Evolutionary conservation across 306 rosid genomes (phyloP).

Genomic region (Prunus padus): DNA sequence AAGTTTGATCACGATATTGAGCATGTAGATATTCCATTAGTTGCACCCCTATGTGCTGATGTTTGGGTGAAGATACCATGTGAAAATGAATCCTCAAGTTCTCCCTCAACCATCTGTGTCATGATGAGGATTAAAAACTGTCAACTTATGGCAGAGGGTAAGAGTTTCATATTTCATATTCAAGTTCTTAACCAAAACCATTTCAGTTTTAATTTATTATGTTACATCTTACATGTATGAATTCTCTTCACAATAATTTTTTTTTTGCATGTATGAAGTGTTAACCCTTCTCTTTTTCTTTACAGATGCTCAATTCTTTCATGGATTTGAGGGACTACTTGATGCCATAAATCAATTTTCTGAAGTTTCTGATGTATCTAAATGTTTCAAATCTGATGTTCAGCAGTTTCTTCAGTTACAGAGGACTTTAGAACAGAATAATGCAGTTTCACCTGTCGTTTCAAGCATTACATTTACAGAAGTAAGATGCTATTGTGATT

Average conservation of each 20-base stretch:
- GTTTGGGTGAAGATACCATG: slow-evolving; percentile 82
- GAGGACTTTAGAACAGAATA: slow-evolving; percentile 38
- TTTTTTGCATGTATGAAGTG: slow-evolving; percentile 8
- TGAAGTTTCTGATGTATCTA: slow-evolving; percentile 50
- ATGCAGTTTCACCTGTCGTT: slow-evolving; percentile 30
- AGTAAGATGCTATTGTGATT: slow-evolving; percentile 49
- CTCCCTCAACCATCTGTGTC: slow-evolving; percentile 43
- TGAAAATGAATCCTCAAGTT: slow-evolving; percentile 36
- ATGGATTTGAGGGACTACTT: slow-evolving; percentile 63
- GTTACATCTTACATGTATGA: slow-evolving; percentile 21
- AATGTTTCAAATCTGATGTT: slow-evolving; percentile 77
- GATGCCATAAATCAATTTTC: slow-evolving; percentile 59
- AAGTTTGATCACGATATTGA: slow-evolving; percentile 19
- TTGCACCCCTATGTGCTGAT: slow-evolving; percentile 69
- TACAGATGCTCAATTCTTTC: slow-evolving; percentile 50
- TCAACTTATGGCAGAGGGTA: slow-evolving; percentile 72
- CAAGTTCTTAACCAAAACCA: slow-evolving; percentile 11
- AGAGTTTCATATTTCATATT: slow-evolving; percentile 25
- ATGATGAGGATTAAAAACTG: slow-evolving; percentile 59
- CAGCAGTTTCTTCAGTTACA: slow-evolving; percentile 60
- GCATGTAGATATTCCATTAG: slow-evolving; percentile 36
- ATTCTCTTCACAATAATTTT: neutral
- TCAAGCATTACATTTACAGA: slow-evolving; percentile 49
- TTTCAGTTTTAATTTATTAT: slow-evolving; percentile 14
- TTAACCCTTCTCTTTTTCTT: slow-evolving; percentile 14